Conservation (phyloP, 1,284 basidiomycete genomes). For the Fomitopsis schrenkii region DNA sequence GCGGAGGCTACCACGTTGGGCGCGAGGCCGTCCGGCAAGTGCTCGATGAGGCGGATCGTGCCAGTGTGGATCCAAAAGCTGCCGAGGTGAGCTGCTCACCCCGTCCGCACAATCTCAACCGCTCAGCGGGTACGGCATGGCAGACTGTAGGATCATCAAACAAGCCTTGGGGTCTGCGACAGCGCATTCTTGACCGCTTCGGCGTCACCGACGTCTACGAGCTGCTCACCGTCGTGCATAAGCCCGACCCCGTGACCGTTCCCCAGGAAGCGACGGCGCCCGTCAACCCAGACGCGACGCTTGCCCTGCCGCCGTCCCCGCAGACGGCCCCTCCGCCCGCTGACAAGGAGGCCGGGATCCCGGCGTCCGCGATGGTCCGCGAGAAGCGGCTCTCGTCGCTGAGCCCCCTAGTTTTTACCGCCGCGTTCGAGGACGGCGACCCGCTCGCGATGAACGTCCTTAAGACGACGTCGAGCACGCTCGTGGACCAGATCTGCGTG, state of each 20-base stretch:
- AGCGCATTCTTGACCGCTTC: constrained; percentile 49
- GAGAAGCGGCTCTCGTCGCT: constrained; percentile 74
- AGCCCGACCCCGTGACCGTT: constrained; percentile 41
- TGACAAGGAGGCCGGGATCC: background rate
- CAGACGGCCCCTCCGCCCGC: background rate
- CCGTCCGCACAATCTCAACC: background rate
- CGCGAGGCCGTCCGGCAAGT: constrained; percentile 67
- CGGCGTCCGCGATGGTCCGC: constrained; percentile 32
- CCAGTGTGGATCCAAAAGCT: constrained; percentile 34
- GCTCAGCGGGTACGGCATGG: background rate
- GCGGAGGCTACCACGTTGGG: constrained; percentile 73
- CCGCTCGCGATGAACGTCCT: constrained; percentile 58
- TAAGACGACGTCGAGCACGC: constrained; percentile 40
- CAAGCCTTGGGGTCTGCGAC: constrained; percentile 21
- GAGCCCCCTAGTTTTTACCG: constrained; percentile 66
- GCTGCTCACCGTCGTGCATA: constrained; percentile 56
- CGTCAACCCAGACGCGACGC: constrained; percentile 33
- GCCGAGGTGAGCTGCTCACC: background rate
- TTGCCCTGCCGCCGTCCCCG: background rate
- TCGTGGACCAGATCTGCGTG: constrained; percentile 59
- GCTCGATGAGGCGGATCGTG: constrained; percentile 50
- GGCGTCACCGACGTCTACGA: constrained; percentile 55
- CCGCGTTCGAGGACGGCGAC: constrained; percentile 63
- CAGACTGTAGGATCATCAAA: background rate
- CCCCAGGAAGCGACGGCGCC: constrained; percentile 10